phyloP scores from a whole-genome alignment of 2,329 filamentous ascomycete species.

The Penicillium janthinellum region DNA sequence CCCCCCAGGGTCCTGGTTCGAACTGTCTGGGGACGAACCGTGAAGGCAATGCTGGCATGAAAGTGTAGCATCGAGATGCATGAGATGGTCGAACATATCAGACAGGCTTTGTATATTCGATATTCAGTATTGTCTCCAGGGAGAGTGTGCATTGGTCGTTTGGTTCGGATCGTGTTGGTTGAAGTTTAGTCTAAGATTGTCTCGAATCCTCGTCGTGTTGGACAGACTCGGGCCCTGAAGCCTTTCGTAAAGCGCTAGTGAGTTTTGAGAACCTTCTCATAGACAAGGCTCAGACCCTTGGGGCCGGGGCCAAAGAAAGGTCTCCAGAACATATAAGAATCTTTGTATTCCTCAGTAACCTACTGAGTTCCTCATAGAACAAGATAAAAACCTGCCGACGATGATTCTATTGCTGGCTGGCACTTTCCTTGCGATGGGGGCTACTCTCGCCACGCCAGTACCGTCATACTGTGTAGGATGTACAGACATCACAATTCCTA shows the following conservation, averaged over 20 bases:
- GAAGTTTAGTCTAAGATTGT: not conserved
- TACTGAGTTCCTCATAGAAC: not conserved
- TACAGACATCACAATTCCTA: not conserved
- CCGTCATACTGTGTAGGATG: not conserved
- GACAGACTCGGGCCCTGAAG: not conserved
- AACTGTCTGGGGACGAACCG: not conserved
- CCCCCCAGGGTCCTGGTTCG: not conserved
- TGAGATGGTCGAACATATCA: not conserved
- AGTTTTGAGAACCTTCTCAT: not conserved
- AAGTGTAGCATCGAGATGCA: not conserved
- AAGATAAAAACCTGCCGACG: not conserved
- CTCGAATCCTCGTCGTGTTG: not conserved
- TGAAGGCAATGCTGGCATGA: not conserved
- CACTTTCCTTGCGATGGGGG: not conserved
- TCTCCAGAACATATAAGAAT: conserved; percentile 1
- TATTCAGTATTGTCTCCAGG: too few species aligned
- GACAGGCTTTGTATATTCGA: not conserved
- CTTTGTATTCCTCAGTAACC: not conserved
- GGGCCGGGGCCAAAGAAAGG: not conserved
- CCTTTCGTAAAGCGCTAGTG: not conserved
- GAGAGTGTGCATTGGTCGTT: too few species aligned
- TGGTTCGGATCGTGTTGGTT: not conserved
- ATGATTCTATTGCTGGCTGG: not conserved
- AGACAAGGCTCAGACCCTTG: conserved; percentile 2
- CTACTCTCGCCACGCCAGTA: not conserved